Conservation (phyloP, 495 filamentous ascomycete genomes). For the Staphylotrichum longicolle region DNA sequence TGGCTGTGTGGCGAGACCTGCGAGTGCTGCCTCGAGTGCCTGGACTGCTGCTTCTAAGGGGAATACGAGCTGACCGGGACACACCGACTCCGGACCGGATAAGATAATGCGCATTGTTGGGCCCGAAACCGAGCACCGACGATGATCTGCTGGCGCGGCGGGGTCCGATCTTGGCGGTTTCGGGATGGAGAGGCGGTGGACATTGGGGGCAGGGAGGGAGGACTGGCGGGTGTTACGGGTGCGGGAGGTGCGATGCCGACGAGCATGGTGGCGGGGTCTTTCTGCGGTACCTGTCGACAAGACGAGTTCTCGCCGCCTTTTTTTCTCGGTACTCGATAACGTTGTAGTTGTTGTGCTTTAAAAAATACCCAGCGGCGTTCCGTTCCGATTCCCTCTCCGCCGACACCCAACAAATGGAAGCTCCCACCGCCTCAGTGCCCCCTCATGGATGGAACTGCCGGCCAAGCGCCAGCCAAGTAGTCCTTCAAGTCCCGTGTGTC, state of each 20-base stretch:
- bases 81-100: neutral
- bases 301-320: no score
- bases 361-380: neutral
- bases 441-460: neutral
- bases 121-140: neutral
- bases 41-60: conserved; percentile 27
- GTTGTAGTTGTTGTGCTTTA: neutral
- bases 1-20: conserved; percentile 31
- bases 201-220: neutral
- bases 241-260: no score
- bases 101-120: neutral
- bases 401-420: neutral
- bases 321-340: neutral
- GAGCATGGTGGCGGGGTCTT: no score
- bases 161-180: conserved; percentile 2
- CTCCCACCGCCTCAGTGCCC: neutral
- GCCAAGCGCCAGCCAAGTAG: neutral
- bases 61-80: neutral
- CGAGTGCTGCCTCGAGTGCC: conserved; percentile 30
- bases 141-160: neutral
- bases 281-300: no score
- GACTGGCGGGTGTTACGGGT: neutral
- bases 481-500: neutral
- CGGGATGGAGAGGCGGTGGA: neutral
- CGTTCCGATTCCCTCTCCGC: neutral